A percentile compares a stretch with the other conserved stretches of the same genome.
Conservation (phyloP, 1,139 yeast species). For the Suhomyces maxii region DNA sequence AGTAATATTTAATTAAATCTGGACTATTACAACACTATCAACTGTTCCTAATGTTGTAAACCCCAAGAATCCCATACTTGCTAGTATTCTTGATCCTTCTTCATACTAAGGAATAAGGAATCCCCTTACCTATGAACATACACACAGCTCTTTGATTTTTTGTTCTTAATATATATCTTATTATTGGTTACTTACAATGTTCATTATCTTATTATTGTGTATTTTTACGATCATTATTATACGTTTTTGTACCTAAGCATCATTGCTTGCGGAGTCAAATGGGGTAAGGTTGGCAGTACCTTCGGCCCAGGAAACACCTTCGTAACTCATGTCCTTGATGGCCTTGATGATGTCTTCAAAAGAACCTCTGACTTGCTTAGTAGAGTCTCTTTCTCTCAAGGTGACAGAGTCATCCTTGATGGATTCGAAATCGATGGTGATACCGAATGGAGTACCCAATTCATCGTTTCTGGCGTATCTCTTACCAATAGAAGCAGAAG, state of each 20-base stretch:
- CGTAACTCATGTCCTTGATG: slow-evolving; percentile 72
- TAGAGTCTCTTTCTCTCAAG: slow-evolving; percentile 96
- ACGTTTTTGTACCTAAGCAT: slow-evolving; percentile 13
- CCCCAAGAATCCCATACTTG: no score
- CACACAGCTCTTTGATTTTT: no score
- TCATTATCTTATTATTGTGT: no score
- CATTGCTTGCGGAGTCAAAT: slow-evolving; percentile 54
- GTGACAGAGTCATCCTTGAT: slow-evolving; percentile 88
- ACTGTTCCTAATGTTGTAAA: no score
- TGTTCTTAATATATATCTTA: not conserved
- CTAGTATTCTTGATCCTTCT: no score
- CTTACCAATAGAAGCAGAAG: slow-evolving; percentile 97
- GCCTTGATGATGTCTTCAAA: slow-evolving; percentile 77
- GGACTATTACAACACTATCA: no score
- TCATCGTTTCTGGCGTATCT: slow-evolving; percentile 99
- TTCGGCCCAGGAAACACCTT: slow-evolving; percentile 76
- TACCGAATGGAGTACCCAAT: slow-evolving; percentile 98
- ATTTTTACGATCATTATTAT: no score
- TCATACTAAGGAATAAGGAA: no score
- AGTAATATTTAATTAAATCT: no score
- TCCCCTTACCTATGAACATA: no score
- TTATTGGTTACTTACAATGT: slow-evolving; percentile 3
- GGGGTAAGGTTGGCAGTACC: slow-evolving; percentile 71
- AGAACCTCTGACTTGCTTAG: slow-evolving; percentile 95
- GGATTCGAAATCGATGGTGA: slow-evolving; percentile 96